phyloP scores from a whole-genome alignment of 805 yeast species.

The Nakazawaea ambrosiae region DNA sequence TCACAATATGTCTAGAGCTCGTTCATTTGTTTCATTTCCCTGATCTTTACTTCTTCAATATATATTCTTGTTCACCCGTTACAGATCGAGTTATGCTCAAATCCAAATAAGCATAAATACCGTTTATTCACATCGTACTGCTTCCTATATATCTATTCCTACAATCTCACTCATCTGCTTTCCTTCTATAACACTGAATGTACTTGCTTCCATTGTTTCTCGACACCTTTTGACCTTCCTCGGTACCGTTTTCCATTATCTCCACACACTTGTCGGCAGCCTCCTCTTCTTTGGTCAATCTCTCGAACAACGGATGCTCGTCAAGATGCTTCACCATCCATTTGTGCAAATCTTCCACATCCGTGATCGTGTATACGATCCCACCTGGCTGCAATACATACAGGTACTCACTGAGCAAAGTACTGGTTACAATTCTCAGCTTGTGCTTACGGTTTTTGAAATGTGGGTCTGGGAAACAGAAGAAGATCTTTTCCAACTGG shows the following conservation, averaged over 20 bases:
- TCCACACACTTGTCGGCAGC: slow-evolving; percentile 70
- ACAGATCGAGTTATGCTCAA: no score
- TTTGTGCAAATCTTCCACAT: slow-evolving; percentile 83
- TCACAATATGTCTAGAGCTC: no score
- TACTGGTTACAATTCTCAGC: slow-evolving; percentile 90
- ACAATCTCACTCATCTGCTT: no score
- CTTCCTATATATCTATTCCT: no score
- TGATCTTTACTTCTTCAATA: no score
- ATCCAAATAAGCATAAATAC: no score
- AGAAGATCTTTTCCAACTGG: slow-evolving; percentile 86
- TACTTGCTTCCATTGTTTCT: slow-evolving; percentile 85
- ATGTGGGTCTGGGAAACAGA: slow-evolving; percentile 99
- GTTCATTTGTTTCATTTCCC: no score
- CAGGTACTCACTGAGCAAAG: slow-evolving; percentile 87
- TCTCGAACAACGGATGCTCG: slow-evolving; percentile 84
- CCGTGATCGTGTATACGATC: slow-evolving; percentile 88
- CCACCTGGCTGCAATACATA: slow-evolving; percentile 85
- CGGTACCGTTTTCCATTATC: slow-evolving; percentile 89
- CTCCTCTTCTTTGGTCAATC: slow-evolving; percentile 78
- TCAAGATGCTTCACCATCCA: slow-evolving; percentile 96
- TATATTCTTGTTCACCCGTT: no score
- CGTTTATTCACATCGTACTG: no score
- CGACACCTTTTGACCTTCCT: slow-evolving; percentile 94
- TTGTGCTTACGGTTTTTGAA: slow-evolving; percentile 96
- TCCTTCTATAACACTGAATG: slow-evolving; percentile 79